Percentiles rank a stretch among this genome's conserved stretches.
These are phyloP conservation scores for Obba rivulosa DNA, from an alignment of 768 basidiomycete genomes.

Conservation along the genomic window DNA sequence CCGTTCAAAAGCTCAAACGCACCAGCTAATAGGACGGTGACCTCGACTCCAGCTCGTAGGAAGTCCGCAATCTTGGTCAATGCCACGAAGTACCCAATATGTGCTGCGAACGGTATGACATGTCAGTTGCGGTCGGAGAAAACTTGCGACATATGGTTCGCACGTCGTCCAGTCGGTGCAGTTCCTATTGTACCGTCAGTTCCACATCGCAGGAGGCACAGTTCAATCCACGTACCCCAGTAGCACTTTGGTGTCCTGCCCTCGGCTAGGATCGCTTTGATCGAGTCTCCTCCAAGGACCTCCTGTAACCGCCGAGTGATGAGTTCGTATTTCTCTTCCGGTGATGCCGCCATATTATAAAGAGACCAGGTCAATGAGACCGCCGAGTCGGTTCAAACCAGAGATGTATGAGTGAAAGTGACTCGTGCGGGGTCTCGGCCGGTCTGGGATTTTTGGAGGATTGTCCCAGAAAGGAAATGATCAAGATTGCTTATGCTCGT, in stretches of 20 bases:
- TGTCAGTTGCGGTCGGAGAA: background rate
- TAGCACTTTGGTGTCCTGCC: constrained; percentile 78
- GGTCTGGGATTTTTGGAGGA: no score
- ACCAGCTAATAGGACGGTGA: constrained; percentile 26
- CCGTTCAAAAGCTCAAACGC: background rate
- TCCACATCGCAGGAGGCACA: no score
- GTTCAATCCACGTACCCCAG: constrained; percentile 64
- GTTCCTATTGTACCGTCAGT: constrained; percentile 51
- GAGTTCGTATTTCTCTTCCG: constrained; percentile 59
- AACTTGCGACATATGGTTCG: constrained; percentile 22
- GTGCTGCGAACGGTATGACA: constrained; percentile 47
- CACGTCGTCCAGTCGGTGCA: constrained; percentile 92
- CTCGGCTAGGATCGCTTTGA: constrained; percentile 76
- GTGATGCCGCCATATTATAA: constrained; percentile 26
- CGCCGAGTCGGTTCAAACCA: no score
- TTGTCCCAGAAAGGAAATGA: no score
- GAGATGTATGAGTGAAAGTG: no score
- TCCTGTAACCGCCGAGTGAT: constrained; percentile 87
- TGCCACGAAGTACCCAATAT: constrained; percentile 96
- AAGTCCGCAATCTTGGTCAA: constrained; percentile 96
- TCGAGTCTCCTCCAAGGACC: constrained; percentile 77
- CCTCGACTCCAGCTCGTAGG: constrained; percentile 85
- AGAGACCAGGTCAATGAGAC: no score
- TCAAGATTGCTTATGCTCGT: no score
- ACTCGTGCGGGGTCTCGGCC: no score